phyloP scores from a whole-genome alignment of 2,329 filamentous ascomycete genomes.

The Alternaria incomplexa region DNA sequence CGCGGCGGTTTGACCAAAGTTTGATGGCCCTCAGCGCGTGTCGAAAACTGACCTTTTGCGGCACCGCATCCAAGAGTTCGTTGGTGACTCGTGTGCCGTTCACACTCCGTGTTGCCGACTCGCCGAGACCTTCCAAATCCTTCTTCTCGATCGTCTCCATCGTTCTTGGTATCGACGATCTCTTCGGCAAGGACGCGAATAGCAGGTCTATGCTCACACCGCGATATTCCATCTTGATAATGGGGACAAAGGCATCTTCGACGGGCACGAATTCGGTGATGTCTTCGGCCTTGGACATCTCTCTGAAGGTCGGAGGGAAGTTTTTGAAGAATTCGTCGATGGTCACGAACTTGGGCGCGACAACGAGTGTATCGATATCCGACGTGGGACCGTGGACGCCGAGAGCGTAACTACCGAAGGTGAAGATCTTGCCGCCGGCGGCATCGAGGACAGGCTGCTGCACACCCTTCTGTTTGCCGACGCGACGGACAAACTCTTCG shows the following conservation, averaged over 20 bases:
- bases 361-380: conserved; percentile 95
- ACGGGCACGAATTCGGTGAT: conserved; percentile 87
- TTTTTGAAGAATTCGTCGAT: conserved; percentile 90
- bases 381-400: conserved; percentile 93
- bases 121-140: conserved; percentile 83
- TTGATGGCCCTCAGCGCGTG: conserved; percentile 91
- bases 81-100: conserved; percentile 96
- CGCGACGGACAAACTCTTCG: conserved; percentile 83
- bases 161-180: conserved; percentile 57
- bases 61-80: conserved; percentile 87
- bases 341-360: conserved; percentile 86
- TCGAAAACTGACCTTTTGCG: conserved; percentile 87
- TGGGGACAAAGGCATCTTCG: conserved; percentile 89
- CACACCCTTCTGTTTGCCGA: conserved; percentile 75
- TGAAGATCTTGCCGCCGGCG: conserved; percentile 91
- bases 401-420: conserved; percentile 92
- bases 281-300: conserved; percentile 77
- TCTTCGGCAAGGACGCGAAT: conserved; percentile 53
- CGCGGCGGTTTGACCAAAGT: conserved; percentile 90
- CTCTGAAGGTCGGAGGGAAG: conserved; percentile 80
- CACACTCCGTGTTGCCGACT: conserved; percentile 83
- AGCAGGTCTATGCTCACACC: conserved; percentile 96
- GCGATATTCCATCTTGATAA: conserved; percentile 93
- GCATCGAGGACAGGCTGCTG: conserved; percentile 79
- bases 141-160: conserved; percentile 82